Base-by-base conservation (phyloP, 2,329 filamentous ascomycete species). In the Alternaria sp. region DNA sequence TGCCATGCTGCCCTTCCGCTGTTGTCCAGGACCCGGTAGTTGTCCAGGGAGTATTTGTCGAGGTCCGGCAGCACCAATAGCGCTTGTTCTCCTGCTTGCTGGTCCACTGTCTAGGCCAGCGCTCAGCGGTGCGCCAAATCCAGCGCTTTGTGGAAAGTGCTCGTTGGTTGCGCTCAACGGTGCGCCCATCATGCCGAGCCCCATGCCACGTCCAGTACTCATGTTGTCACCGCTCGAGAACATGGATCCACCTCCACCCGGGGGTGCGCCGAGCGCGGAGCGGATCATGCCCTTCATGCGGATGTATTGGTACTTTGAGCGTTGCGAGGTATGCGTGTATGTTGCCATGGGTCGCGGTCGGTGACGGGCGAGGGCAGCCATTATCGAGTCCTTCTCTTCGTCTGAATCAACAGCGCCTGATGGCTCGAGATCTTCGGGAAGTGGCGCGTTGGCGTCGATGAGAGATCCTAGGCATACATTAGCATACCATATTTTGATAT, bases 311-410 rank as follows among this genome's bases (percentile, higher is more conserved):
- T 88, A 88, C 69, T 86, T 88, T 26, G 72, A 70, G 46, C 72
- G 70, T 41, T 80, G 74, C 81, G 85, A 72, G 51, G 86, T 81
- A 34, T 82, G 75, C 2, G 80, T 80, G 49, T 91, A 88, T 7
- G 88, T 86, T 28, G 92, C 85, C 4, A 96, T 80, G 0, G 94
- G 93, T 62, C 89, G 88, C 0, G 94, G 93, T 41, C 88, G 88
- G 80, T 91, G 92, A 53, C 88, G 86, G 24, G 88, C 83, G 31
- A 84, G 84, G 7, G 91, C 91, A 31, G 85, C 83, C 92, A 98
- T 97, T 51, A 98, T 91, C 0, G 90, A 85, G 48, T 93, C 89
- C 50, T 92, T 92, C 78, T 99, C 95, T 80, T 98, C 95, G 73
- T 99, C 95, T 2, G 91, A 95, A 77, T 99, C 95, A 36, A 99